These are phyloP conservation scores for Laetiporus sulphureus DNA, from an alignment of 1,284 basidiomycete genomes.

Conservation along the genomic window DNA sequence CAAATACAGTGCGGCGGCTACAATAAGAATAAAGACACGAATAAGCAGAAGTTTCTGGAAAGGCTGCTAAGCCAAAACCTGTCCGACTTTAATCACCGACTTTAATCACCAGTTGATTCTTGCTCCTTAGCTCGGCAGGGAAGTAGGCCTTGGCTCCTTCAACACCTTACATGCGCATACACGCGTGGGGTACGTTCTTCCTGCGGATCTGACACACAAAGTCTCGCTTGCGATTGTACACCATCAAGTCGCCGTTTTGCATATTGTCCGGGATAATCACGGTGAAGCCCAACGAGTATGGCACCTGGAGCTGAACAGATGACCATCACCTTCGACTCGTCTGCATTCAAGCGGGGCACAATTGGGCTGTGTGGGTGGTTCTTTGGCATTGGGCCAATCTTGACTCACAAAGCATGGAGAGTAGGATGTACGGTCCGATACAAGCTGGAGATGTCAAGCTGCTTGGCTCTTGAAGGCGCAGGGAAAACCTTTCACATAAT, in stretches of 20 bases:
- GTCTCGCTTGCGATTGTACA: constrained; percentile 48
- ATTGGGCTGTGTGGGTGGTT: no score
- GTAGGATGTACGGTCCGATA: no score
- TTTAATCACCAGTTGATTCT: constrained; percentile 42
- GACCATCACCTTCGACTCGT: constrained; percentile 34
- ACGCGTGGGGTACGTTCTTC: constrained; percentile 29
- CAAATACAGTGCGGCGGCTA: no score
- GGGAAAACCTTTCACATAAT: no score
- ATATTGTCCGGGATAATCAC: background rate
- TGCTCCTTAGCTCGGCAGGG: constrained; percentile 39
- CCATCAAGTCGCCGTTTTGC: constrained; percentile 25
- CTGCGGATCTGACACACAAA: constrained; percentile 37
- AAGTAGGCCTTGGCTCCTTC: constrained; percentile 50
- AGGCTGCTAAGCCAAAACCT: constrained; percentile 39
- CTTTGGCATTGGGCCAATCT: no score
- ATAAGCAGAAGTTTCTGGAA: constrained; percentile 16
- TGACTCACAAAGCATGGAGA: no score
- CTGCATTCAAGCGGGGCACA: constrained; percentile 17
- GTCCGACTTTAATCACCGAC: constrained; percentile 41
- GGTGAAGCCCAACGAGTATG: constrained; percentile 12
- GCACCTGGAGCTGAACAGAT: constrained; percentile 52
- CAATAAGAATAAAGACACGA: no score
- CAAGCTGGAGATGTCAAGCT: no score
- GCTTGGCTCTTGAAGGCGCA: no score
- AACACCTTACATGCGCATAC: constrained; percentile 36